Percentiles rank a stretch among this genome's conserved stretches.
Evolutionary conservation across 1,284 basidiomycete species (phyloP).

Genomic region (Hortiboletus rubellus): DNA sequence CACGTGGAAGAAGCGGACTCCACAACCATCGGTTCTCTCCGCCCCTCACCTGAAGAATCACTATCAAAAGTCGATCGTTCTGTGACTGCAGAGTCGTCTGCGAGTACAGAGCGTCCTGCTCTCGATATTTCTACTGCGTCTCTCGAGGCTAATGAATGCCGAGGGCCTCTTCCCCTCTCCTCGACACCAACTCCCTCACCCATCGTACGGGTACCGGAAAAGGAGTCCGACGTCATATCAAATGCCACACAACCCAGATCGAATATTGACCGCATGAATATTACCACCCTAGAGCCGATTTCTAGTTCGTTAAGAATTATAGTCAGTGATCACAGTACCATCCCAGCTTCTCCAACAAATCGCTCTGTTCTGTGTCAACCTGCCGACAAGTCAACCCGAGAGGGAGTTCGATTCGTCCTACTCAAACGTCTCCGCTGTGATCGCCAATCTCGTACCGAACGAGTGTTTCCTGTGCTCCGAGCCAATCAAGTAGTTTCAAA

Average conservation of each 20-base stretch:
- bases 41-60: slow-evolving; percentile 3
- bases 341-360: slow-evolving; percentile 10
- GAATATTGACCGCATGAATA: slow-evolving; percentile 12
- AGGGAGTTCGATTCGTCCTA: slow-evolving; percentile 61
- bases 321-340: slow-evolving; percentile 32
- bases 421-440: slow-evolving; percentile 59
- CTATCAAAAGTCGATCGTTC: slow-evolving; percentile 6
- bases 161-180: slow-evolving; percentile 9
- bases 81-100: slow-evolving; percentile 4
- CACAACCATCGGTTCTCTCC: slow-evolving; percentile 2
- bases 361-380: slow-evolving; percentile 16
- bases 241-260: slow-evolving; percentile 7
- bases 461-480: slow-evolving; percentile 59
- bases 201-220: slow-evolving; percentile 17
- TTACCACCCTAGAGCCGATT: slow-evolving; percentile 9
- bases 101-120: slow-evolving; percentile 10
- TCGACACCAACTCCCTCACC: slow-evolving; percentile 13
- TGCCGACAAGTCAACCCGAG: slow-evolving; percentile 46
- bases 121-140: slow-evolving; percentile 9
- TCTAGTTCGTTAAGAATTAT: slow-evolving; percentile 28
- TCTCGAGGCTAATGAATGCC: slow-evolving; percentile 6
- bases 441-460: slow-evolving; percentile 58
- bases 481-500: slow-evolving; percentile 53
- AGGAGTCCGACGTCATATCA: slow-evolving; percentile 16
- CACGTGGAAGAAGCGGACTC: slow-evolving; percentile 17